Conservation (phyloP, 139 green algal genomes). For the Picochlorum sp. region DNA sequence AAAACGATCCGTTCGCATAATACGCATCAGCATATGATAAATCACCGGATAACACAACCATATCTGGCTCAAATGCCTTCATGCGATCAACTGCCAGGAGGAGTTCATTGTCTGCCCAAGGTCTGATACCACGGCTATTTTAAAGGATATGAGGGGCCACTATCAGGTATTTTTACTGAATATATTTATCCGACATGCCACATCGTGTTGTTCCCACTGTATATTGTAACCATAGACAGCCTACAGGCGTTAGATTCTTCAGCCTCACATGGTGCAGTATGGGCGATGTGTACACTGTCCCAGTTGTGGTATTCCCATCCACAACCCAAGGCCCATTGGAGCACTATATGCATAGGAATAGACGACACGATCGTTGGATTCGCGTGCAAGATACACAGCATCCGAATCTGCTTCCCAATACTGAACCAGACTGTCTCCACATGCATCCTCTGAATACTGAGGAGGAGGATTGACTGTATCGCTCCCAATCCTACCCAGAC, state of each 20-base stretch:
- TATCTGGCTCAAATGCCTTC: background rate
- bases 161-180: background rate
- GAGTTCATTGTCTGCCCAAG: background rate
- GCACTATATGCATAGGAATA: background rate
- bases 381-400: no score
- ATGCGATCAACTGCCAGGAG: background rate
- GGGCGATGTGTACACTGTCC: background rate
- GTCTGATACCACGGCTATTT: background rate
- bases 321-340: background rate
- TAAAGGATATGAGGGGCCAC: background rate
- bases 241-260: background rate
- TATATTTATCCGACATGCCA: background rate
- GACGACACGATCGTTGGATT: background rate
- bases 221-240: no score
- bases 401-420: background rate
- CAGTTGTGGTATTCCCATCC: background rate
- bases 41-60: background rate
- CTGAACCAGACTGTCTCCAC: background rate
- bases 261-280: conserved; percentile 8
- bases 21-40: conserved; percentile 1
- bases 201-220: background rate
- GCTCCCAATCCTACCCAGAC: background rate
- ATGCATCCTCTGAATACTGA: background rate
- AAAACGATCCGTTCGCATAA: background rate
- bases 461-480: background rate